Evolutionary conservation across 768 basidiomycete species (phyloP).

Genomic region (Agaricus subrufescens): DNA sequence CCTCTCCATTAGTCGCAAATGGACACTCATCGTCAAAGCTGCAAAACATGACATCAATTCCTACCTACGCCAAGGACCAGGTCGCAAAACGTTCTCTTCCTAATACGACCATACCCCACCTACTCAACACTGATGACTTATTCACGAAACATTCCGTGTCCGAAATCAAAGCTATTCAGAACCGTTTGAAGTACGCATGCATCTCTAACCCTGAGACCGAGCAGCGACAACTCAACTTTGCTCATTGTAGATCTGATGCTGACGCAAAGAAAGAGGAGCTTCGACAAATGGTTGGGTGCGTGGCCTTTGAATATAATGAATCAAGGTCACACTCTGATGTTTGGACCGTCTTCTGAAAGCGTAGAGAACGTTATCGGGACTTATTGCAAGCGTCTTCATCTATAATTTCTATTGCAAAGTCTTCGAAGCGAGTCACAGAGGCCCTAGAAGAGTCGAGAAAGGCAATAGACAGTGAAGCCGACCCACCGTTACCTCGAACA

Average conservation of each 20-base stretch:
- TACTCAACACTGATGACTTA: constrained; percentile 64
- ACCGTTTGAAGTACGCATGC: constrained; percentile 55
- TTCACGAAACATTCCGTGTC: constrained; percentile 67
- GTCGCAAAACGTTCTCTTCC: background rate
- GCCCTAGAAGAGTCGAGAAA: constrained; percentile 60
- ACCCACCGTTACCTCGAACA: constrained; percentile 37
- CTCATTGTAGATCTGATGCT: constrained; percentile 58
- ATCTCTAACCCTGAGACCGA: background rate
- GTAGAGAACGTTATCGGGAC: constrained; percentile 87
- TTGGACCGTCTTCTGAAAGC: constrained; percentile 45
- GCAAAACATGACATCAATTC: background rate
- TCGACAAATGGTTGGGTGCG: constrained; percentile 89
- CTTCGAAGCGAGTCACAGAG: constrained; percentile 59
- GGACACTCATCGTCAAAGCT: background rate
- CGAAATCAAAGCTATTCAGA: constrained; percentile 64
- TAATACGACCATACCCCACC: background rate
- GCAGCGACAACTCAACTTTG: background rate
- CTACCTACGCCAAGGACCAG: background rate
- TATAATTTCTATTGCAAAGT: constrained; percentile 70
- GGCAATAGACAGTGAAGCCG: constrained; percentile 44
- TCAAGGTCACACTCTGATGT: constrained; percentile 9
- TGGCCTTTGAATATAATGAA: constrained; percentile 17
- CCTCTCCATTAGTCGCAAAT: background rate
- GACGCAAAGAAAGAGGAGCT: constrained; percentile 87
- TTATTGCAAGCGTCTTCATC: constrained; percentile 82